phyloP scores from a whole-genome alignment of 1,284 basidiomycete species.

The Agroathelia rolfsii region DNA sequence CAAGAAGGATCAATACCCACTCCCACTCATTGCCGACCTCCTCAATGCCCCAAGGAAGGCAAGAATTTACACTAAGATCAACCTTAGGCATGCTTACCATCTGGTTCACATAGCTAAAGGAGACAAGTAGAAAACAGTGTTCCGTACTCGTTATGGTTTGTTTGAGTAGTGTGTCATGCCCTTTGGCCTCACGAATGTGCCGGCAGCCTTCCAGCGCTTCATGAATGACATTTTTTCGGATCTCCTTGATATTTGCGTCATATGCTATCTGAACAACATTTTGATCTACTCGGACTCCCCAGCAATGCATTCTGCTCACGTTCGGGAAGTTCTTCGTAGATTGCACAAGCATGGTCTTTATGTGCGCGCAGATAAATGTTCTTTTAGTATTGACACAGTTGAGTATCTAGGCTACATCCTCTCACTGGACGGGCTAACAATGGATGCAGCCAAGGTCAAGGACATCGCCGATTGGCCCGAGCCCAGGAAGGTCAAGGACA shows the following conservation, averaged over 20 bases:
- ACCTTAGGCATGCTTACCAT: constrained; percentile 15
- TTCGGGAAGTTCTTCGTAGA: constrained; percentile 20
- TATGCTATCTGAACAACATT: constrained; percentile 17
- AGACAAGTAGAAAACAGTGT: constrained; percentile 23
- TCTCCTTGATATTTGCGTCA: constrained; percentile 7
- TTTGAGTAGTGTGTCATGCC: constrained; percentile 30
- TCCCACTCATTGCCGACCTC: constrained; percentile 21
- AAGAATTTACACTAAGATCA: constrained; percentile 19
- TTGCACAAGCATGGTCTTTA: constrained; percentile 19
- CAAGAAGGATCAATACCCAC: constrained; percentile 19
- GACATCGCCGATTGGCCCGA: constrained; percentile 21
- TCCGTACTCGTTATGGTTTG: constrained; percentile 21
- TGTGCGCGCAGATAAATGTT: constrained; percentile 27
- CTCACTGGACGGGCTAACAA: constrained; percentile 14
- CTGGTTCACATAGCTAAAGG: constrained; percentile 10
- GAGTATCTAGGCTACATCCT: constrained; percentile 33
- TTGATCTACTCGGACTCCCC: constrained; percentile 10
- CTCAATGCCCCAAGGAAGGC: constrained; percentile 16
- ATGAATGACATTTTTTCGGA: constrained; percentile 14
- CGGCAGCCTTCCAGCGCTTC: constrained; percentile 14
- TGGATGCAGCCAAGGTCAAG: constrained; percentile 22
- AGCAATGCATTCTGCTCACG: constrained; percentile 15
- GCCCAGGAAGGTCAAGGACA: constrained; percentile 16
- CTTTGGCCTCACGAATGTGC: constrained; percentile 23
- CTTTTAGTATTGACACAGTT: constrained; percentile 20